Evolutionary conservation across 371 early-diverging fungal genomes (phyloP).

Genomic region (Gilbertella persicaria): DNA sequence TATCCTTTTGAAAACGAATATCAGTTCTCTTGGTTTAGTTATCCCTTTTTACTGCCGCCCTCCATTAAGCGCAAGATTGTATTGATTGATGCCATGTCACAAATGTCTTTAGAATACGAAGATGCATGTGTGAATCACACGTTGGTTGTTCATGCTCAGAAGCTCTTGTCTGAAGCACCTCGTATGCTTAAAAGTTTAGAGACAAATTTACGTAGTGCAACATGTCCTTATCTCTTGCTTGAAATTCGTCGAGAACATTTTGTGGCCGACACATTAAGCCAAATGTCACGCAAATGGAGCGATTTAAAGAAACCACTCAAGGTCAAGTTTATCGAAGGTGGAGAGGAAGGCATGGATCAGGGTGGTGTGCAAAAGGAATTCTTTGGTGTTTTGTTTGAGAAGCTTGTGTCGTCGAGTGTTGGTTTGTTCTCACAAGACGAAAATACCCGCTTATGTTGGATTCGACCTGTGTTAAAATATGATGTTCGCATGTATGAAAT

Average conservation of each 20-base stretch:
- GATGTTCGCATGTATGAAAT: slow-evolving; percentile 74
- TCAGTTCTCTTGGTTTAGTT: slow-evolving; percentile 73
- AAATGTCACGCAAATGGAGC: slow-evolving; percentile 53
- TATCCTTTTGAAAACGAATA: slow-evolving; percentile 50
- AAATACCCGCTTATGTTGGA: slow-evolving; percentile 79
- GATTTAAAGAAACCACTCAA: slow-evolving; percentile 82
- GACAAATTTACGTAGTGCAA: slow-evolving; percentile 45
- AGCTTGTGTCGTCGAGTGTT: slow-evolving; percentile 81
- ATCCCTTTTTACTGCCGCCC: slow-evolving; percentile 76
- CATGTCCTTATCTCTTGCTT: slow-evolving; percentile 79
- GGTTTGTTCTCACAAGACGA: slow-evolving; percentile 68
- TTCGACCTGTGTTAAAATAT: slow-evolving; percentile 63
- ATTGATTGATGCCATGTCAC: slow-evolving; percentile 80
- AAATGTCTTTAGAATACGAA: slow-evolving; percentile 83
- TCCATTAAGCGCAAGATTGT: slow-evolving; percentile 75
- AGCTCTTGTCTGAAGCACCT: slow-evolving; percentile 62
- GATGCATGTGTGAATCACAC: slow-evolving; percentile 85
- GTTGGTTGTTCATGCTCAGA: slow-evolving; percentile 64
- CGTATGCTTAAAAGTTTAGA: slow-evolving; percentile 44
- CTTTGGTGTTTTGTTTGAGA: slow-evolving; percentile 88
- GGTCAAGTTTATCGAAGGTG: slow-evolving; percentile 81
- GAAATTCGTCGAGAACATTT: slow-evolving; percentile 72
- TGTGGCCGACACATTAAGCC: slow-evolving; percentile 69
- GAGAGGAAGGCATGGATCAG: slow-evolving; percentile 90
- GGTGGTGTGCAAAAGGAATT: slow-evolving; percentile 98